Evolutionary conservation across 495 filamentous ascomycete species (phyloP), one percentile per base, ranked within the genome.

Genomic region (Tricharina praecox): DNA sequence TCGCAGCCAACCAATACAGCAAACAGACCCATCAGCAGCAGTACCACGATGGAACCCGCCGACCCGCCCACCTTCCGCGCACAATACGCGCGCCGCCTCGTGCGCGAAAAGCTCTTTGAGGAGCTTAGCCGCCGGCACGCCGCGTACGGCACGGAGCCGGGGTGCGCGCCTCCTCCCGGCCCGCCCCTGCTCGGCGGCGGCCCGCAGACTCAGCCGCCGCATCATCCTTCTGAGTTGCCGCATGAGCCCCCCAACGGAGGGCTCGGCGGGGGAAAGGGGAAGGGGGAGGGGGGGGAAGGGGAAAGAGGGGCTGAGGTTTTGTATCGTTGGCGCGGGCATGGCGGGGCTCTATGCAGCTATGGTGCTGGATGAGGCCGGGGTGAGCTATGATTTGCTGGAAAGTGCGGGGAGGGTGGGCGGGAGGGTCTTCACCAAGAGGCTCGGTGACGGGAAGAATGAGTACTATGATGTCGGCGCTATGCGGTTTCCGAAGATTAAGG

Each of bases 401-500:
- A 54, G 54, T 7, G 49, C 51, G 4, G 48, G 55, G 18, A 32
- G 63, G 32, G 39, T 58, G n/a, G 63, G 63, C 18, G 62, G 63
- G 9, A 30, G 64, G 13, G 39, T 61, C 8, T 64, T 56, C 30
- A 39, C 36, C 62, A 58, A 10, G 50, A 64, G 23, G 25, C 50
- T 16, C 65, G 62, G 50, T 34, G 40, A 8, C 23, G 59, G 30
- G 24, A 45, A 38, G 19, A 43, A 53, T 11, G 50, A 66, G 43
- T 69, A 70, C 50, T 70, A 62, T 45, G 67, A 70, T 52, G 58
- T 64, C 20, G 67, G 67, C 1, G 65, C 64, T 1, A 69, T 68
- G 66, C 49, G 66, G 24, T 67, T 58, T 47, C 66, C 66, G 3
- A 25, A 64, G 11, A 63, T 42, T 20, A 23, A 33, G 0, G 30